phyloP scores from a whole-genome alignment of 371 early-diverging fungal genomes.

The Mucor indicus region DNA sequence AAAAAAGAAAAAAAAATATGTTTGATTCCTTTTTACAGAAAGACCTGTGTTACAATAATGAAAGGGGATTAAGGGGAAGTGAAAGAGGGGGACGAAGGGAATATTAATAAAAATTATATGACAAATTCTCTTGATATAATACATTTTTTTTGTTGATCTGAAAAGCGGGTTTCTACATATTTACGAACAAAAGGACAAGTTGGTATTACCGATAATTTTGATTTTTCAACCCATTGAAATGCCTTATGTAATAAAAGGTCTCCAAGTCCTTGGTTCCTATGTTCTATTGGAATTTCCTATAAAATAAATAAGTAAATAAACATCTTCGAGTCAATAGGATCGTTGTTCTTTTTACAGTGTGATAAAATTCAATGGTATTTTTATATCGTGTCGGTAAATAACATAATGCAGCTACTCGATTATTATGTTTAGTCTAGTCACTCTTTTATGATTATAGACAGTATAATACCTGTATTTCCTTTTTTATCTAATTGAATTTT shows the following conservation, averaged over 20 bases:
- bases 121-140: neutral
- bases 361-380: slow-evolving; percentile 24
- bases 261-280: slow-evolving; percentile 23
- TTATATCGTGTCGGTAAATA: slow-evolving; percentile 24
- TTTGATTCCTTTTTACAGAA: slow-evolving; percentile 4
- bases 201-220: slow-evolving; percentile 19
- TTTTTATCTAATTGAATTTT: slow-evolving; percentile 16
- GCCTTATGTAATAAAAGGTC: slow-evolving; percentile 21
- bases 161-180: slow-evolving; percentile 15
- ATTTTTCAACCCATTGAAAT: slow-evolving; percentile 24
- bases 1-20: slow-evolving; percentile 3
- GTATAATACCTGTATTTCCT: slow-evolving; percentile 24
- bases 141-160: slow-evolving; percentile 5
- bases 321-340: no score
- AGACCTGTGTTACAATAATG: slow-evolving; percentile 2
- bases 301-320: neutral
- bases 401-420: slow-evolving; percentile 22
- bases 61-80: neutral
- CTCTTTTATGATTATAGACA: neutral
- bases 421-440: neutral
- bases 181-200: slow-evolving; percentile 26
- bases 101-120: neutral
- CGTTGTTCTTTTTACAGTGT: slow-evolving; percentile 13
- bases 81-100: neutral
- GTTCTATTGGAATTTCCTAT: slow-evolving; percentile 26